Evolutionary conservation across 768 basidiomycete species (phyloP), one percentile per base, ranked within the genome.

Genomic region (Phanerochaete carnosa): DNA sequence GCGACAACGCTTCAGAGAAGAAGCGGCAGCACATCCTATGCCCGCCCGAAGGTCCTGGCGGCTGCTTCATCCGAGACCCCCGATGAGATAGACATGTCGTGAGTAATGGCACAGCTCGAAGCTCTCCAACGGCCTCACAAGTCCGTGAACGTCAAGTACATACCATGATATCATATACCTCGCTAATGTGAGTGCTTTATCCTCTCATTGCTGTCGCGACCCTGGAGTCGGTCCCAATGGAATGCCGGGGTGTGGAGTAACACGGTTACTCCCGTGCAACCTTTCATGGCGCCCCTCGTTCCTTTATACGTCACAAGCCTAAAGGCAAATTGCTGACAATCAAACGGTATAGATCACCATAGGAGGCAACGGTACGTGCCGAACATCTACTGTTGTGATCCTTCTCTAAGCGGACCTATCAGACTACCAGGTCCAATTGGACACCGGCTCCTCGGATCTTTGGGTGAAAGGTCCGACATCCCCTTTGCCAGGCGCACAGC

Each of bases 361-460:
- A 51, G 92, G 83, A 61, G 83, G 81, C 55, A 74, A 69, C 59
- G 75, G 90, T 92, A 52, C 64, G 83, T 74, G 45, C 45, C 13
- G 33, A 45, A 32, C 16, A 35, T 11, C 50, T 23, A 45, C 37
- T 62, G 54, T 65, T 53, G 43, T 6, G 30, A 26, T 16, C 28
- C 1, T 12, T 1, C 32, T 25, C 19, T 37, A 15, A 54, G 30
- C 28, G 23, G 13, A 8, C 33, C 1, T 54, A 49, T 1, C 63
- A 93, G 91, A 78, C 16, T 90, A 88, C 71, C 74, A 80, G 52
- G 83, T 92, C 15, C 92, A 94, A 71, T 76, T 94, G 51, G 92
- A 94, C 73, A 92, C 91, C 1, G 92, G 92, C 62, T 93, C 91
- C 11, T 89, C 83, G 63, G 92, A 94, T 73, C 79, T 94, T 30